Evolutionary conservation across 768 basidiomycete genomes (phyloP), one percentile per base, ranked within the genome.

Genomic region (Omphalotus guepiniiformis): DNA sequence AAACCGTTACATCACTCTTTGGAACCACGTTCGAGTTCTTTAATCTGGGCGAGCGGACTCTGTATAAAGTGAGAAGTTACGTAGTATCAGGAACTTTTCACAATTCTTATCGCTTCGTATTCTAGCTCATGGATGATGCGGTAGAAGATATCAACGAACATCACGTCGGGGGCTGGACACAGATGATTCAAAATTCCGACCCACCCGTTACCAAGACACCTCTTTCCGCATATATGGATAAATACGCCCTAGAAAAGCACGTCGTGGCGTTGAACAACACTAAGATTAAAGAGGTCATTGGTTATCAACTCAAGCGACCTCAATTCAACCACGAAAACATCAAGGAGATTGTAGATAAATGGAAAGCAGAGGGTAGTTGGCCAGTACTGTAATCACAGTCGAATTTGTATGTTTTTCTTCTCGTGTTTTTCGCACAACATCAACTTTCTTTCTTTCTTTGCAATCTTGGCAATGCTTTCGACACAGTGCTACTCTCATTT

Each of bases 81-180:
- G 13, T 41, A 26, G 26, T 7, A 27, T 36, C 26, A 21, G 46
- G 25, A 43, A 18, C 2, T 35, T 0, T n/a, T 18, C 23, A 16
- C 23, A n/a, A 19, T 32, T 27, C 6, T 38, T 15, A 1, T 16
- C 3, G 25, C 21, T 15, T 36, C 19, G 15, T 45, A 43, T 32
- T 39, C 8, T n/a, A 56, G 88, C 83, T 68, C 55, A 71, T 79
- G 22, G 83, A 88, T 45, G 86, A 89, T 53, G 63, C 76, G 32
- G 77, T 90, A 6, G 87, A 91, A 58, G 86, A 89, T 40, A 87
- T 90, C 58, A 93, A 92, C 58, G 88, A 91, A 58, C 78, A 82
- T 39, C 90, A 93, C 58, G 85, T 90, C 26, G 71, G 77, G 43
- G 81, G 78, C 9, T 93, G 91, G 91, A 87, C 82, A 6, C 75